A percentile compares a stretch with the other conserved stretches of the same genome.
These are phyloP conservation scores for Lablab purpureus DNA, from an alignment of 306 rosid genomes.

Conservation along the genomic window DNA sequence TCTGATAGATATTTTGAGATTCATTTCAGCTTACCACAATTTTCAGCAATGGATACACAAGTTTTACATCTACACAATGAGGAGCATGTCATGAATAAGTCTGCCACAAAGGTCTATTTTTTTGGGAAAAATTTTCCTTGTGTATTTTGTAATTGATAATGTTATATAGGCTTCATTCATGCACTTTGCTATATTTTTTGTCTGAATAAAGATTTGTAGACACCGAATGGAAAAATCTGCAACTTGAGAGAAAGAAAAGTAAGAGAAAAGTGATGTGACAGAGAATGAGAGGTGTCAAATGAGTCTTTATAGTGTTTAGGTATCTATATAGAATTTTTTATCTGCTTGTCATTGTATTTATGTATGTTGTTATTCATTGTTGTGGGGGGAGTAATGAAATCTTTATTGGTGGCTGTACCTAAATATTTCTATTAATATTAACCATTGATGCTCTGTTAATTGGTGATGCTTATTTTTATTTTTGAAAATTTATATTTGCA, in stretches of 20 bases:
- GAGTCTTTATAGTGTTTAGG: not conserved
- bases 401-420: conserved; percentile 20
- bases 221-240: not conserved
- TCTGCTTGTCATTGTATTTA: conserved; percentile 19
- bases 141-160: conserved; percentile 43
- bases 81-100: conserved; percentile 37
- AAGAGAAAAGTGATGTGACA: not conserved
- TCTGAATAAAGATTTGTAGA: not conserved
- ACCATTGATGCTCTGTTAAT: not conserved
- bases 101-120: conserved; percentile 28
- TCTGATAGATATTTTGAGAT: conserved; percentile 44
- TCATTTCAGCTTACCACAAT: conserved; percentile 37
- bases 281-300: not conserved
- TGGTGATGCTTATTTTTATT: not conserved
- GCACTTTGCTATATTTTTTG: conserved; percentile 4
- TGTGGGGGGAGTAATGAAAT: conserved; percentile 26
- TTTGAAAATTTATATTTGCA: not conserved
- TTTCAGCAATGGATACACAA: conserved; percentile 37
- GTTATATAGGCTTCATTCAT: conserved; percentile 42
- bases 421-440: not conserved
- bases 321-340: not conserved
- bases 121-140: not conserved
- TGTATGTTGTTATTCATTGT: conserved; percentile 37
- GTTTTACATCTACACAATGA: conserved; percentile 33
- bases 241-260: not conserved